These are phyloP conservation scores for Rhizopogon rudus DNA, from an alignment of 768 basidiomycete species.

Conservation along the genomic window DNA sequence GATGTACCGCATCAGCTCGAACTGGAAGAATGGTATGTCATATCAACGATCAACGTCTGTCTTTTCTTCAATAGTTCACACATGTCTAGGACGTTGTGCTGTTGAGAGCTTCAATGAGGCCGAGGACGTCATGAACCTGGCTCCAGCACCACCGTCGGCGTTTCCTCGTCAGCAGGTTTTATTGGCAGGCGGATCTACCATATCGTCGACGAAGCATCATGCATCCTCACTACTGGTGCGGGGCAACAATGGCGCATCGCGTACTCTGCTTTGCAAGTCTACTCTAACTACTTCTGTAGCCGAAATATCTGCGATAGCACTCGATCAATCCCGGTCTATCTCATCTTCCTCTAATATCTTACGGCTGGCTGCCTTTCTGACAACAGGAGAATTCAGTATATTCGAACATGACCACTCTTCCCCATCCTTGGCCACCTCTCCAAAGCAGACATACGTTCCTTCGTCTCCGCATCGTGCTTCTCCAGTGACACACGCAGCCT, in stretches of 20 bases:
- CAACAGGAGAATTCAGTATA: slow-evolving; percentile 63
- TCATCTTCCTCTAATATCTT: slow-evolving; percentile 21
- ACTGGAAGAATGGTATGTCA: slow-evolving; percentile 70
- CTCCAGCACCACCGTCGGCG: slow-evolving; percentile 4
- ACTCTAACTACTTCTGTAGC: slow-evolving; percentile 22
- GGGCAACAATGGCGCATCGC: slow-evolving; percentile 19
- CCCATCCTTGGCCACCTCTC: slow-evolving; percentile 35
- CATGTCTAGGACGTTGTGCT: slow-evolving; percentile 56
- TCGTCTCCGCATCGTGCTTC: slow-evolving; percentile 33
- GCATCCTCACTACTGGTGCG: slow-evolving; percentile 15
- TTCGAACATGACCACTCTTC: slow-evolving; percentile 48
- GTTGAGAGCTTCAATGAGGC: slow-evolving; percentile 31
- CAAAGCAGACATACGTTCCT: slow-evolving; percentile 46
- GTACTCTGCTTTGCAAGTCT: slow-evolving; percentile 42
- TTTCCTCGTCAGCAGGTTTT: slow-evolving; percentile 37
- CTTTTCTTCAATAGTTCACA: slow-evolving; percentile 13
- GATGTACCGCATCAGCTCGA: slow-evolving; percentile 83
- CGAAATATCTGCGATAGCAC: slow-evolving; percentile 58
- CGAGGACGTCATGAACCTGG: slow-evolving; percentile 3
- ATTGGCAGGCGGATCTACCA: slow-evolving; percentile 54
- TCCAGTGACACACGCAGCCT: slow-evolving; percentile 60
- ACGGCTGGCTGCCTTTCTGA: slow-evolving; percentile 57
- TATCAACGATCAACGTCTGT: slow-evolving; percentile 5
- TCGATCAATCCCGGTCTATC: slow-evolving; percentile 70
- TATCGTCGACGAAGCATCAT: slow-evolving; percentile 34